Evolutionary conservation across 768 basidiomycete species (phyloP).

Genomic region (Pulveroboletus sp.): DNA sequence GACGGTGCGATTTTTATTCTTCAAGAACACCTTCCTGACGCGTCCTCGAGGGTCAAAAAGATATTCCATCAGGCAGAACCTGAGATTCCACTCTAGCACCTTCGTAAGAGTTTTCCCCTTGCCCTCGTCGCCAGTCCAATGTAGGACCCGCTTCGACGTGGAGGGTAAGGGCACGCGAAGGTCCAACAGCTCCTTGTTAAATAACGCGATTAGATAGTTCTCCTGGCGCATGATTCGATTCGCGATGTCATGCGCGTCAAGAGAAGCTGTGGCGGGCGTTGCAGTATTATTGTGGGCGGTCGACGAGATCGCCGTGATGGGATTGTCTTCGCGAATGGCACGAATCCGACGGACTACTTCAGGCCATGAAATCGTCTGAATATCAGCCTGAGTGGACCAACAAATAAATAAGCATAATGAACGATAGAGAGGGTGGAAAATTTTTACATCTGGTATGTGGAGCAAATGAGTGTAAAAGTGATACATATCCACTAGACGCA

Average conservation of each 20-base stretch:
- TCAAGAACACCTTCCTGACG: constrained; percentile 88
- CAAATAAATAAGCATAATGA: constrained; percentile 8
- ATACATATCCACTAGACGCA: constrained; percentile 89
- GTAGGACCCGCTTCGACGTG: constrained; percentile 47
- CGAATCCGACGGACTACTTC: constrained; percentile 89
- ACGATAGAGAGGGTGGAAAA: background rate
- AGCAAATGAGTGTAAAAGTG: constrained; percentile 93
- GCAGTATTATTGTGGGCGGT: constrained; percentile 44
- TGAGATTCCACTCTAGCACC: constrained; percentile 94
- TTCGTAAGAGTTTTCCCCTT: constrained; percentile 80
- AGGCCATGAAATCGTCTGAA: constrained; percentile 96
- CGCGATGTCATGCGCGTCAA: constrained; percentile 97
- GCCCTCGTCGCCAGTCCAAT: constrained; percentile 43
- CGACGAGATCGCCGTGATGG: constrained; percentile 81
- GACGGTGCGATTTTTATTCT: constrained; percentile 70
- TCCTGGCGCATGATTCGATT: constrained; percentile 98
- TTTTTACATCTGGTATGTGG: constrained; percentile 84
- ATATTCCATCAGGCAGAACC: constrained; percentile 94
- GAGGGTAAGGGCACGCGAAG: constrained; percentile 76
- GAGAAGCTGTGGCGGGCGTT: constrained; percentile 71
- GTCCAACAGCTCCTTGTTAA: constrained; percentile 95
- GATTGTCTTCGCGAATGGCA: constrained; percentile 88
- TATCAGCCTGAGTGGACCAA: constrained; percentile 73
- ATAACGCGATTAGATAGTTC: constrained; percentile 96
- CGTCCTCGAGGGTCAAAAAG: constrained; percentile 87